Conservation (phyloP, 495 filamentous ascomycete genomes). For the Penicillium cinerascens region DNA sequence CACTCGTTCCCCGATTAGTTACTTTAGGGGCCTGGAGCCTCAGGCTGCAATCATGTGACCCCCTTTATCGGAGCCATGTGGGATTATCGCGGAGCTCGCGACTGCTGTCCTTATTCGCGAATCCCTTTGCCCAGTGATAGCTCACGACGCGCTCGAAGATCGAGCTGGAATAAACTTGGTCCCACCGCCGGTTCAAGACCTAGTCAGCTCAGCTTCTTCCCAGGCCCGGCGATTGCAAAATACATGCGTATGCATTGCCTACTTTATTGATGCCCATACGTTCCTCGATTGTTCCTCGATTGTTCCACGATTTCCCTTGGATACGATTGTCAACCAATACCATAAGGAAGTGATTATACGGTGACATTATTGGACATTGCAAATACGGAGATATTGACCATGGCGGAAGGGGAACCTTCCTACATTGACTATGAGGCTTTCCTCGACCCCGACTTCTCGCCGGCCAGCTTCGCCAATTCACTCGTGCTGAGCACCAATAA, state of each 20-base stretch:
- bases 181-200: neutral
- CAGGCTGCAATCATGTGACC: slow-evolving; percentile 8
- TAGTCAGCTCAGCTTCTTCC: neutral
- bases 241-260: neutral
- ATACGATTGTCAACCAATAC: neutral
- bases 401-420: slow-evolving; percentile 55
- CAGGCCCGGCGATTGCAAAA: neutral
- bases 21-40: neutral
- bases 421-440: slow-evolving; percentile 98
- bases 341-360: neutral
- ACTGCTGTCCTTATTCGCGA: slow-evolving; percentile 17
- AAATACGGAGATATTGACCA: slow-evolving; percentile 6
- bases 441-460: slow-evolving; percentile 76
- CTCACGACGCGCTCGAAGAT: neutral
- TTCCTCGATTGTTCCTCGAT: no score
- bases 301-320: neutral
- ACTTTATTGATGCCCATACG: slow-evolving; percentile 6
- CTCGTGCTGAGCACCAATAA: slow-evolving; percentile 90
- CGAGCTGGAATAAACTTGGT: neutral
- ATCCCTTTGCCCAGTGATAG: neutral
- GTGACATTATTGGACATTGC: neutral
- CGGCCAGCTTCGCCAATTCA: slow-evolving; percentile 78
- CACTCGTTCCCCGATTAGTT: neutral
- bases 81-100: slow-evolving; percentile 20
- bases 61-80: slow-evolving; percentile 14